These are phyloP conservation scores for Aspergillus sp. DNA, from an alignment of 2,329 filamentous ascomycete genomes.

Conservation along the genomic window DNA sequence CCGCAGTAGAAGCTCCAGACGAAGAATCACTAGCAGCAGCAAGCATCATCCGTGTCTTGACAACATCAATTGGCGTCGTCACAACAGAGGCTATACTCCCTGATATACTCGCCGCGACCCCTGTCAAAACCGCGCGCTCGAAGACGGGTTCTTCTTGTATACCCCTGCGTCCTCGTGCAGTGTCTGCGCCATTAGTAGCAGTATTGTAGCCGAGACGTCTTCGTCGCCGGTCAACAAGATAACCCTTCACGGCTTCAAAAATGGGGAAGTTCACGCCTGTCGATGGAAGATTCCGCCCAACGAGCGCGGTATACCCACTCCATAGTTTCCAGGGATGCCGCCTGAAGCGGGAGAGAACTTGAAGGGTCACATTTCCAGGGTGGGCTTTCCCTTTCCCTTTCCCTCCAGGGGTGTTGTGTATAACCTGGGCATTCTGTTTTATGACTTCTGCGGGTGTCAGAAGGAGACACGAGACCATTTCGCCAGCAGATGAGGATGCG, in stretches of 20 bases:
- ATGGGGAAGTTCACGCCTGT: constrained; percentile 87
- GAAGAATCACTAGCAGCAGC: constrained; percentile 50
- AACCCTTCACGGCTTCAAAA: constrained; percentile 69
- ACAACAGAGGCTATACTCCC: constrained; percentile 73
- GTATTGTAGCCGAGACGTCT: constrained; percentile 30
- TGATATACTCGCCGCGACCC: constrained; percentile 69
- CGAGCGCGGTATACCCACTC: constrained; percentile 77
- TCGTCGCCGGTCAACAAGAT: constrained; percentile 41
- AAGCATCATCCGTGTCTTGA: constrained; percentile 90
- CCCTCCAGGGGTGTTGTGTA: constrained; percentile 40
- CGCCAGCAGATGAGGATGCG: constrained; percentile 70
- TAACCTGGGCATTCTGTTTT: constrained; percentile 92
- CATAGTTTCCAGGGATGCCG: constrained; percentile 56
- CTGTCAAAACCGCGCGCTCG: constrained; percentile 71
- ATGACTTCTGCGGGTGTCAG: constrained; percentile 87
- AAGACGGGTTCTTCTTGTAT: constrained; percentile 43
- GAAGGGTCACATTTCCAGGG: constrained; percentile 51
- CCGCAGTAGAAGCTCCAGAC: neutral
- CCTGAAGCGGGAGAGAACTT: constrained; percentile 58
- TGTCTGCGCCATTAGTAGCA: constrained; percentile 19
- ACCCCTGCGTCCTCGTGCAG: neutral
- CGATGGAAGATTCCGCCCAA: constrained; percentile 80
- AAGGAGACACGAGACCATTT: constrained; percentile 82
- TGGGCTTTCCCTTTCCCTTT: constrained; percentile 12
- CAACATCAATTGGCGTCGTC: constrained; percentile 87